Conservation (phyloP, 108 stramenopile species). For the Epithemia pelagica region DNA sequence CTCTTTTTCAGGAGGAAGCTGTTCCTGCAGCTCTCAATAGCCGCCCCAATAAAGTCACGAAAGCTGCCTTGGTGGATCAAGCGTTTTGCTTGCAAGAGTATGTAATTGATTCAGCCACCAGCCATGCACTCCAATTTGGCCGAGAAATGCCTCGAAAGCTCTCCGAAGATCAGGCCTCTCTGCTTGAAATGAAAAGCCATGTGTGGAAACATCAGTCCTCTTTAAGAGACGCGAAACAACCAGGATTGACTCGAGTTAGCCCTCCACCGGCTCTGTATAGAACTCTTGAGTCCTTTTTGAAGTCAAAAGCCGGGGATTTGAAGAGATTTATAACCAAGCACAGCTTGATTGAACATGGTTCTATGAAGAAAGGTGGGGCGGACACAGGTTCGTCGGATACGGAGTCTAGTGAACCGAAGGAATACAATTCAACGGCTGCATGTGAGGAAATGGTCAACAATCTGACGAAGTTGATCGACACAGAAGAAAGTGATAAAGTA, state of each 20-base stretch:
- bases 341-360: neutral
- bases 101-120: conserved; percentile 34
- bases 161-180: neutral
- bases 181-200: neutral
- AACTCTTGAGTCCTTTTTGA: neutral
- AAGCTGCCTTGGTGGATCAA: conserved; percentile 54
- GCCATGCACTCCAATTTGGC: conserved; percentile 31
- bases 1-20: conserved; percentile 43
- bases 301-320: neutral
- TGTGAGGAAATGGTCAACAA: neutral
- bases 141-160: neutral
- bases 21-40: conserved; percentile 36
- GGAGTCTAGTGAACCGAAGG: neutral
- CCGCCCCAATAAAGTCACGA: conserved; percentile 58
- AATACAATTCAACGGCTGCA: neutral
- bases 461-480: neutral
- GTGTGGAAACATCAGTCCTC: neutral
- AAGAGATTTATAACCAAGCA: neutral
- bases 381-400: neutral
- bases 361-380: neutral
- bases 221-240: neutral
- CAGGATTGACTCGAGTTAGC: neutral
- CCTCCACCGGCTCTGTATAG: neutral
- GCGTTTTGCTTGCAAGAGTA: conserved; percentile 44
- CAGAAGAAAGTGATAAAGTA: neutral